Evolutionary conservation across 345 rosid genomes (phyloP).

Genomic region (Triadica sebifera): DNA sequence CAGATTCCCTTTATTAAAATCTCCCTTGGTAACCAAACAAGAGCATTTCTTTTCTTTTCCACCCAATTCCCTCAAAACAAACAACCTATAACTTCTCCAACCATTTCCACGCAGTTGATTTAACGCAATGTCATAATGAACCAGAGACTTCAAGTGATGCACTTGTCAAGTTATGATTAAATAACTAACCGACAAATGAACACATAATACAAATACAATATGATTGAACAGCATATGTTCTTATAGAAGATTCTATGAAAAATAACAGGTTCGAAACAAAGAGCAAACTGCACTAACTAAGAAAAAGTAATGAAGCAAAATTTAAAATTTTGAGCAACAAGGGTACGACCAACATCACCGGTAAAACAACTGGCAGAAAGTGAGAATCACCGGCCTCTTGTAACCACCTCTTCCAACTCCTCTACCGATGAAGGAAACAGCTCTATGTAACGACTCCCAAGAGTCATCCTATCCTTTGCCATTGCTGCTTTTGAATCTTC

Average conservation of each 20-base stretch:
- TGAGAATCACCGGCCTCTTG: constrained; percentile 66
- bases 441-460: constrained; percentile 96
- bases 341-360: not conserved
- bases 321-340: constrained; percentile 4
- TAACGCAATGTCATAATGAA: not conserved
- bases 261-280: not conserved
- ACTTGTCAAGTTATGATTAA: not conserved
- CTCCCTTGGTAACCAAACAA: too few relatives aligned
- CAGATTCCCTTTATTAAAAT: too few relatives aligned
- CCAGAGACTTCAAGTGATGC: not conserved
- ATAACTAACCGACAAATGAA: not conserved
- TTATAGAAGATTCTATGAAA: not conserved
- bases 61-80: too few relatives aligned
- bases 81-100: too few relatives aligned
- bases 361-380: not conserved
- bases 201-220: not conserved
- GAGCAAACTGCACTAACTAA: constrained; percentile 1
- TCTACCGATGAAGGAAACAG: constrained; percentile 74
- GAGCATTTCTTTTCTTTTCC: too few relatives aligned
- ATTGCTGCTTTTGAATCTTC: constrained; percentile 90
- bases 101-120: too few relatives aligned
- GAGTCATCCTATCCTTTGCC: constrained; percentile 85
- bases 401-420: constrained; percentile 70
- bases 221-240: not conserved
- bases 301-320: not conserved